Percentiles rank a stretch among this genome's conserved stretches.
Evolutionary conservation across 306 rosid genomes (phyloP).

Genomic region (Prunus kanzakura): DNA sequence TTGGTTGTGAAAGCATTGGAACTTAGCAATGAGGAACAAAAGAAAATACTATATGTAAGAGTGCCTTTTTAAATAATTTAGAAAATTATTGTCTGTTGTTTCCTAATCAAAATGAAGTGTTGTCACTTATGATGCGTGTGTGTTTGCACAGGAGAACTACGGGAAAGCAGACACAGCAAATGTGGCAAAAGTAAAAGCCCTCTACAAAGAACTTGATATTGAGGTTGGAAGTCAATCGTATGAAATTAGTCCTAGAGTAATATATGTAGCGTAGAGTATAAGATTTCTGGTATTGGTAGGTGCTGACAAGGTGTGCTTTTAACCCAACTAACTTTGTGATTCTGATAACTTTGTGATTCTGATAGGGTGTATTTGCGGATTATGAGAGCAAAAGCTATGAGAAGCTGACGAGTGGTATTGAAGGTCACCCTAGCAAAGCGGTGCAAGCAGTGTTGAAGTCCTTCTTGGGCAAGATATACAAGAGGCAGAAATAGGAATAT

Average conservation of each 20-base stretch:
- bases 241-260: not conserved
- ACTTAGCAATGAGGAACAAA: slow-evolving; percentile 64
- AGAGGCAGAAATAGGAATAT: slow-evolving; percentile 59
- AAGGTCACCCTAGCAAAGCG: slow-evolving; percentile 70
- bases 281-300: not conserved
- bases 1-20: slow-evolving; percentile 86
- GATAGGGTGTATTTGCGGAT: slow-evolving; percentile 62
- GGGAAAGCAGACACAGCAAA: slow-evolving; percentile 62
- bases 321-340: not conserved
- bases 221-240: slow-evolving; percentile 42
- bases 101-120: not conserved
- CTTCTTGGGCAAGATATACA: slow-evolving; percentile 81
- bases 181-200: slow-evolving; percentile 69
- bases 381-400: slow-evolving; percentile 60
- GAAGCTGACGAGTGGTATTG: slow-evolving; percentile 61
- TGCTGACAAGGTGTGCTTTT: not conserved
- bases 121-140: slow-evolving; percentile 5
- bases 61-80: not conserved
- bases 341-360: slow-evolving; percentile 19
- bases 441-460: slow-evolving; percentile 86
- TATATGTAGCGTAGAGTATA: not conserved
- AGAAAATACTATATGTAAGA: slow-evolving; percentile 57
- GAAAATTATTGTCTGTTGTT: not conserved
- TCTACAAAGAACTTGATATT: slow-evolving; percentile 63
- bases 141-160: slow-evolving; percentile 60